These are phyloP conservation scores for Incumbomyces delicatus DNA, from an alignment of 2,329 filamentous ascomycete species.

Conservation along the genomic window DNA sequence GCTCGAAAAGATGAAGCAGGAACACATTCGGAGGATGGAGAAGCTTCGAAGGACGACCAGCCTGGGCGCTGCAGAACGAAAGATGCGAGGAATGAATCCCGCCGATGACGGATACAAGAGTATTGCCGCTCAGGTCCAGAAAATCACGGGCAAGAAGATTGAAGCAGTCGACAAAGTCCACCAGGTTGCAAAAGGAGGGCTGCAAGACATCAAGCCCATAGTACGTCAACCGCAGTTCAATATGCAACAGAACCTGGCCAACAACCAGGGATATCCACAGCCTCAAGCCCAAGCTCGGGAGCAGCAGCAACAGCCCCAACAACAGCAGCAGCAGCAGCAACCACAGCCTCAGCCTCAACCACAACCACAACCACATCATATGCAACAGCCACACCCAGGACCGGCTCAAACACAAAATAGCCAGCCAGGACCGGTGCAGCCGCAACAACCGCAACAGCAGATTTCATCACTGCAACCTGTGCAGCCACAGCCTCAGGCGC, in stretches of 20 bases:
- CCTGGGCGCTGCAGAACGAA: constrained; percentile 64
- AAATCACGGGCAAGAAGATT: constrained; percentile 57
- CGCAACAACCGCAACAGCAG: neutral
- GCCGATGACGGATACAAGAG: constrained; percentile 50
- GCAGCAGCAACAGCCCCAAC: constrained; percentile 32
- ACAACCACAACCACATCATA: constrained; percentile 33
- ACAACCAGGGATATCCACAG: constrained; percentile 21
- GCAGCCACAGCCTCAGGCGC: neutral
- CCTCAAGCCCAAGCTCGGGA: constrained; percentile 35
- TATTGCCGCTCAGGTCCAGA: constrained; percentile 66
- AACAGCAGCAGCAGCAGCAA: neutral
- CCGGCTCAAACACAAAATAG: neutral
- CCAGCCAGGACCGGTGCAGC: constrained; percentile 1
- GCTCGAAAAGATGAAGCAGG: constrained; percentile 71
- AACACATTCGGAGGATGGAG: constrained; percentile 65
- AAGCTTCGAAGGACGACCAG: constrained; percentile 62
- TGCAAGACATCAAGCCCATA: constrained; percentile 42
- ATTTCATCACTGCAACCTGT: constrained; percentile 2
- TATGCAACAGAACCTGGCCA: neutral
- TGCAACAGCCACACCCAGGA: neutral
- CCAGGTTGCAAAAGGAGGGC: constrained; percentile 69
- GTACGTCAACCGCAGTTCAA: constrained; percentile 1
- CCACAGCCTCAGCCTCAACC: constrained; percentile 3
- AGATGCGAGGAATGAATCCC: constrained; percentile 56
- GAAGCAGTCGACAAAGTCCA: constrained; percentile 54